phyloP scores from a whole-genome alignment of 73 alveolate species.

The Paramecium sonneborni region DNA sequence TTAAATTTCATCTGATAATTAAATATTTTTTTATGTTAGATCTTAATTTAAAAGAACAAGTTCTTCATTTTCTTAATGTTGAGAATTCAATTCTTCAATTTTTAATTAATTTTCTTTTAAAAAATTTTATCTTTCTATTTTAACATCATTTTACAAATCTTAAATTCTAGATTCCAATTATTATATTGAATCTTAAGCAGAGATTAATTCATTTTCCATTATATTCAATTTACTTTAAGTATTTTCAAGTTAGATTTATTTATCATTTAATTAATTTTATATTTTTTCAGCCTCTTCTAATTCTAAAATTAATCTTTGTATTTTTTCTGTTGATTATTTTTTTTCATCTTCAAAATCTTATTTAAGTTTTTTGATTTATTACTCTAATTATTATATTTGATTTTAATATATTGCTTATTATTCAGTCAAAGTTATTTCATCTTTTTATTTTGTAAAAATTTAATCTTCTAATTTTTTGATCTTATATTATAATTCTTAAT shows the following conservation, averaged over 20 bases:
- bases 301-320: background rate
- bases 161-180: background rate
- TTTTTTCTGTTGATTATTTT: background rate
- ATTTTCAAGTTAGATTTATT: background rate
- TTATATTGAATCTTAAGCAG: background rate
- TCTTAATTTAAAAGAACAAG: background rate
- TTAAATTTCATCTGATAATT: background rate
- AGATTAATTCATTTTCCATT: background rate
- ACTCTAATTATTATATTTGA: background rate
- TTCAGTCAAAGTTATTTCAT: background rate
- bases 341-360: background rate
- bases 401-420: background rate
- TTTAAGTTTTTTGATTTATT: background rate
- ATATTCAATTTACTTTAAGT: background rate
- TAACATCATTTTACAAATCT: background rate
- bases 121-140: background rate
- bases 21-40: background rate
- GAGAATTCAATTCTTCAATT: background rate
- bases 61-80: background rate
- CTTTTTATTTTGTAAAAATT: background rate
- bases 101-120: background rate
- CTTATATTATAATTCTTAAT: background rate
- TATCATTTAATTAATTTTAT: background rate
- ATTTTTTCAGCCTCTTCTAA: background rate
- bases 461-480: background rate